Evolutionary conservation across 495 filamentous ascomycete species (phyloP).

Genomic region (Rhypophila decipiens): DNA sequence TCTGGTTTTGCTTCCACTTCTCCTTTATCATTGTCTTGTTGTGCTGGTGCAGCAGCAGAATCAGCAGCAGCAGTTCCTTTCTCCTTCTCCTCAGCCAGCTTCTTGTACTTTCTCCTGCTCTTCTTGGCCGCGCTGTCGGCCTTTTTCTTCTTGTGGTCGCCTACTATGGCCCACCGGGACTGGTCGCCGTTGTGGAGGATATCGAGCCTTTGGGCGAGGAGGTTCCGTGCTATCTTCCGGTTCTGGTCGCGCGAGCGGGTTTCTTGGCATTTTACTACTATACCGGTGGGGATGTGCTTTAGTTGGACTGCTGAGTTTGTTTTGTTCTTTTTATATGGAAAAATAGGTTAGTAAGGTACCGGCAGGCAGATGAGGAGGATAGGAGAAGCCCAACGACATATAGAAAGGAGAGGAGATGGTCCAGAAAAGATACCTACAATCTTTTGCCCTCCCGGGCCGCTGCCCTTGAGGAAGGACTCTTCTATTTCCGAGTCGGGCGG

Average conservation of each 20-base stretch:
- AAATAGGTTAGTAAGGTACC: no score
- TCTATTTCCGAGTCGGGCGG: constrained; percentile 72
- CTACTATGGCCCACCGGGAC: constrained; percentile 36
- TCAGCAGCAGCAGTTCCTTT: background rate
- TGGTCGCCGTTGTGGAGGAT: constrained; percentile 45
- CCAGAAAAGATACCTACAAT: constrained; percentile 52
- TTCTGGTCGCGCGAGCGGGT: constrained; percentile 86
- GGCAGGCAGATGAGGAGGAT: no score
- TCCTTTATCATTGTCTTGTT: background rate
- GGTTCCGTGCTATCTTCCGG: constrained; percentile 71
- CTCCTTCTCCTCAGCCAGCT: constrained; percentile 19
- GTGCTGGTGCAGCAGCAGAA: background rate
- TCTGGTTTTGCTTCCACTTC: background rate
- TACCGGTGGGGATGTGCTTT: constrained; percentile 78
- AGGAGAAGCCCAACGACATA: constrained; percentile 2
- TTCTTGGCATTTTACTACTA: constrained; percentile 87
- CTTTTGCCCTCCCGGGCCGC: constrained; percentile 92
- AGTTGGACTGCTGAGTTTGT: constrained; percentile 92
- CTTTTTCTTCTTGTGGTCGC: constrained; percentile 38
- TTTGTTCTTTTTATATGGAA: constrained; percentile 64
- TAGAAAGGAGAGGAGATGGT: constrained; percentile 12
- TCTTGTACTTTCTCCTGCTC: constrained; percentile 43
- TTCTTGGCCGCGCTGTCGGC: constrained; percentile 44
- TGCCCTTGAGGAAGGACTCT: constrained; percentile 83
- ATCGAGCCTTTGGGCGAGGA: constrained; percentile 76